Evolutionary conservation across 352 stramenopile species (phyloP).

Genomic region (Globisporangium rhizosaccharum): DNA sequence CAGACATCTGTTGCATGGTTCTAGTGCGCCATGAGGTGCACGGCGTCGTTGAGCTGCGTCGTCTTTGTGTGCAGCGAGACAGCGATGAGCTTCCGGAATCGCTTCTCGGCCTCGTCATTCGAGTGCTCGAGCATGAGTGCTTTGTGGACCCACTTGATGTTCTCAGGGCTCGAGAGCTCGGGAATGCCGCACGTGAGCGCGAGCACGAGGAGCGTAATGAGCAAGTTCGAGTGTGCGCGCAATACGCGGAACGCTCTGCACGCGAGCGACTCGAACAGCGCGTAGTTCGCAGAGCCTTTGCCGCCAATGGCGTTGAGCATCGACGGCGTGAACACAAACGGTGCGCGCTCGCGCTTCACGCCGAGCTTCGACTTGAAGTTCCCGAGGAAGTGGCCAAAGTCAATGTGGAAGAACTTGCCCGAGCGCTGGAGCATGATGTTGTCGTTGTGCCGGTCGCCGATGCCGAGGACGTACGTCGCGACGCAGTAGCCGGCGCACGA

Average conservation of each 20-base stretch:
- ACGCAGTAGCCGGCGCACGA: slow-evolving; percentile 92
- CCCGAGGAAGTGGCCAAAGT: slow-evolving; percentile 95
- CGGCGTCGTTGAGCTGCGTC: slow-evolving; percentile 79
- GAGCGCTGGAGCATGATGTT: slow-evolving; percentile 94
- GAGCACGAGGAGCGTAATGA: slow-evolving; percentile 80
- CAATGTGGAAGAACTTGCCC: slow-evolving; percentile 95
- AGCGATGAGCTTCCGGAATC: slow-evolving; percentile 75
- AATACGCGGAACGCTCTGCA: slow-evolving; percentile 71
- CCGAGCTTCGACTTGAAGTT: slow-evolving; percentile 94
- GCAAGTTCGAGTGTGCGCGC: slow-evolving; percentile 64
- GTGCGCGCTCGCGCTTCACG: slow-evolving; percentile 86
- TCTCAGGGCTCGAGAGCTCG: slow-evolving; percentile 56
- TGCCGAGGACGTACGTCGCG: slow-evolving; percentile 90
- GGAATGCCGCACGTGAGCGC: slow-evolving; percentile 77
- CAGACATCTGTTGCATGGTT: not conserved
- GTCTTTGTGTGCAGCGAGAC: slow-evolving; percentile 71
- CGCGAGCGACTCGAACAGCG: slow-evolving; percentile 63
- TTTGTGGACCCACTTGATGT: slow-evolving; percentile 79
- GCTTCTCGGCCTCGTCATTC: slow-evolving; percentile 51
- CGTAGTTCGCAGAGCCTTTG: slow-evolving; percentile 68
- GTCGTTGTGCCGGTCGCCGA: slow-evolving; percentile 93
- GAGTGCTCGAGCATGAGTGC: slow-evolving; percentile 73
- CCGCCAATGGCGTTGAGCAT: slow-evolving; percentile 86
- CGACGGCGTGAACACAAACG: slow-evolving; percentile 90
- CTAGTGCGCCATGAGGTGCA: slow-evolving; percentile 82